Evolutionary conservation across 257 asterid species (phyloP), one percentile per base, ranked within the genome.

Genomic region (Nicotiana knightiana): DNA sequence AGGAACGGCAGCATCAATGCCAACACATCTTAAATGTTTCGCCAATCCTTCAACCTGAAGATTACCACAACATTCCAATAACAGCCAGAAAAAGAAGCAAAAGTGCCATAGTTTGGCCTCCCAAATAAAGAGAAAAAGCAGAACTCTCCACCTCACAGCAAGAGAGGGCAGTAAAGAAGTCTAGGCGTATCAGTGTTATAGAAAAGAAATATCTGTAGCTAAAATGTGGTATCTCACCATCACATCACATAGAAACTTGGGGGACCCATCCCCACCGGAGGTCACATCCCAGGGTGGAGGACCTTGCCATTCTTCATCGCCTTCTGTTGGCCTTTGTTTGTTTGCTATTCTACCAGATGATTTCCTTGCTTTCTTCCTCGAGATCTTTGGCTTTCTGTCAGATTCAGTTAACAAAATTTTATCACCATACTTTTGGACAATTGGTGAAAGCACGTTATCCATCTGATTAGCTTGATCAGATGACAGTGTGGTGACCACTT

Each of bases 1-100:
- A 24, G 99, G 95, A 87, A 91, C 78, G 65, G 95, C 97, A 85
- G 99, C 98, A 91, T 96, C 99, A 87, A 96, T 87, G 86, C 98
- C 97, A 54, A 94, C 98, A 80, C 99, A 94, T 33, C 98, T 93
- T 80, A 96, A 89, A 89, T 94, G 99, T 86, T 93, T 94, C 46
- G 98, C 99, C 84, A 96, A 88, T 77, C 99, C 98, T 88, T 96
- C 98, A 79, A 96, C 89, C 98, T 96, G 90, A 81, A 75, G 4
- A 82, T 76, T 70, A 75, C 63, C 62, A 75, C 63, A 75, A 1
- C 62, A 2, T 15, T 26, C 46, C 63, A 26, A 11, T 75, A 51
- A 75, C 46, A 51, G 53, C 63, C 46, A 28, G 26, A 75, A 28
- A 51, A 75, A 51, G 63, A 75, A 75, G 80, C 59, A 75, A 75